phyloP scores from a whole-genome alignment of 148 eudicot species.

The Camellia japonica region DNA sequence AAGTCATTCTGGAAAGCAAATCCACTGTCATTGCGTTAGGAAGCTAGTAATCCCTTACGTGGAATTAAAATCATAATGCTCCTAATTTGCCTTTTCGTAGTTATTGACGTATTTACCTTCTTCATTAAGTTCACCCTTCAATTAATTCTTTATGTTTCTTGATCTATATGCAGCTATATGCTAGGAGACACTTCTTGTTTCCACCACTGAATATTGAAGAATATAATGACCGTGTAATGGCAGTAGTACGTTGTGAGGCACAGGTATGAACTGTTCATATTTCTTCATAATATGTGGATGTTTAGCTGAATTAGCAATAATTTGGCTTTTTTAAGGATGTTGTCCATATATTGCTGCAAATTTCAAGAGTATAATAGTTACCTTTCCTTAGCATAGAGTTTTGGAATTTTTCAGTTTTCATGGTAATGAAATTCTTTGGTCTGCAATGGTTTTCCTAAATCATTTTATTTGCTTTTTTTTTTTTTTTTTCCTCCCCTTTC shows the following conservation, averaged over 20 bases:
- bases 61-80: neutral
- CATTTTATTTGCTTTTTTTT: neutral
- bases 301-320: neutral
- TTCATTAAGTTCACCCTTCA: neutral
- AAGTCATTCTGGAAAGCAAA: neutral
- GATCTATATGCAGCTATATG: conserved; percentile 68
- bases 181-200: conserved; percentile 89
- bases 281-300: neutral
- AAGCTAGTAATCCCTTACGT: neutral
- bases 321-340: neutral
- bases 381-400: neutral
- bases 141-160: neutral
- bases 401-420: neutral
- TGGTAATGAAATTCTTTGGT: neutral
- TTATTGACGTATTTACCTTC: neutral
- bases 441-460: no score
- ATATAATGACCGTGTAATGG: conserved; percentile 91
- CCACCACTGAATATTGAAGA: conserved; percentile 89
- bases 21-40: neutral
- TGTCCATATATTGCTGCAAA: neutral
- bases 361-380: neutral
- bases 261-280: conserved; percentile 46
- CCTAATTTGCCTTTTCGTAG: neutral
- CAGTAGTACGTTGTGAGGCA: conserved; percentile 91
- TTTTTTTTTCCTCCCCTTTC: neutral